phyloP scores from a whole-genome alignment of 768 basidiomycete species.

The Suillus tomentosus region DNA sequence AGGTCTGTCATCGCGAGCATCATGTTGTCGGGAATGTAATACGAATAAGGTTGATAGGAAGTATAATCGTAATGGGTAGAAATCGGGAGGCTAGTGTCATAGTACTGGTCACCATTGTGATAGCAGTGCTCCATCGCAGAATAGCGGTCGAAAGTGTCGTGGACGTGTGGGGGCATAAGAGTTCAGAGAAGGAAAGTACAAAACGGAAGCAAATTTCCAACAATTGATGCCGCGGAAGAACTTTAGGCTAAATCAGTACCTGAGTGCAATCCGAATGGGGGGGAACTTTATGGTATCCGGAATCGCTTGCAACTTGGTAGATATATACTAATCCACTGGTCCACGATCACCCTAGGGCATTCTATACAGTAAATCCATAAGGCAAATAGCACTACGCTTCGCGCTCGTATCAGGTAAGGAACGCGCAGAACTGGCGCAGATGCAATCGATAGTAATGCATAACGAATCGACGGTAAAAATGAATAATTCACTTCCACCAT shows the following conservation, averaged over 20 bases:
- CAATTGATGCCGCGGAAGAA: conserved; percentile 12
- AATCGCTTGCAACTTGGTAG: conserved; percentile 1
- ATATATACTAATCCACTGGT: conserved; percentile 3
- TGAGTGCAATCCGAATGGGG: not conserved
- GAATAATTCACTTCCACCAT: conserved; percentile 9
- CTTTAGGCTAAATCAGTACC: conserved; percentile 9
- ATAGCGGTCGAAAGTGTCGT: conserved; percentile 24
- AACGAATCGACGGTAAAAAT: not conserved
- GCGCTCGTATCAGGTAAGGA: conserved; percentile 1
- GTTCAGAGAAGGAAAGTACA: conserved; percentile 14
- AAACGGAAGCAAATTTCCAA: conserved; percentile 24
- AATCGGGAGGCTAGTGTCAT: conserved; percentile 21
- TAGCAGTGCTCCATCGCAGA: conserved; percentile 15
- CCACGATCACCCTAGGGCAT: not conserved
- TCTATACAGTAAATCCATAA: conserved; percentile 8
- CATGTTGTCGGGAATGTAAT: conserved; percentile 34
- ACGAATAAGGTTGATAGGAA: conserved; percentile 17
- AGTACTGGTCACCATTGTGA: conserved; percentile 23
- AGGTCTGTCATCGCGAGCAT: conserved; percentile 28
- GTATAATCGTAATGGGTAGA: conserved; percentile 17
- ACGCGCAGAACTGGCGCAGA: not conserved
- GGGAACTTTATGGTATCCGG: not conserved
- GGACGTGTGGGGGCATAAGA: conserved; percentile 29
- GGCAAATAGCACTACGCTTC: conserved; percentile 4
- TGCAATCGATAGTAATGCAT: conserved; percentile 1